Percentiles rank a stretch among this genome's conserved stretches.
Evolutionary conservation across 2,329 filamentous ascomycete genomes (phyloP).

Genomic region (Aspergillus ibericus): DNA sequence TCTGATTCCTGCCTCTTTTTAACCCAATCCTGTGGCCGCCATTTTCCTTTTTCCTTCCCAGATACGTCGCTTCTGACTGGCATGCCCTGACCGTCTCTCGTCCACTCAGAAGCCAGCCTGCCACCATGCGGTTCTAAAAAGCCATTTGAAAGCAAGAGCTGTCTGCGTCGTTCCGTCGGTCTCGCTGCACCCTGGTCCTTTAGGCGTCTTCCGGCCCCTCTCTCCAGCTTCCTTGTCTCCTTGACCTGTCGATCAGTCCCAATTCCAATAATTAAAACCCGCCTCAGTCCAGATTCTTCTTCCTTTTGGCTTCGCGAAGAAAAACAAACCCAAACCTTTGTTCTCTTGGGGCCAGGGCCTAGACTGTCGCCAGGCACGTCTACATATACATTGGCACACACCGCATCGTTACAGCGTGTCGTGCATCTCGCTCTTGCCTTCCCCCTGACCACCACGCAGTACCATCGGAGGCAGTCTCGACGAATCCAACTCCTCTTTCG

Average conservation of each 20-base stretch:
- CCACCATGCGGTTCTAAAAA: slow-evolving; percentile 23
- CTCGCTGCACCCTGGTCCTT: slow-evolving; percentile 9
- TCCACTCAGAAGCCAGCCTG: slow-evolving; percentile 22
- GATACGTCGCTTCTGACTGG: slow-evolving; percentile 4
- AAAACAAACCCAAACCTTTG: neutral
- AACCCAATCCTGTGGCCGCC: neutral
- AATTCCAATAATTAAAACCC: slow-evolving; percentile 3
- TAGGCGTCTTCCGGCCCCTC: slow-evolving; percentile 5
- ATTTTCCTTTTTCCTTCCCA: slow-evolving; percentile 2
- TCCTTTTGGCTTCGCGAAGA: slow-evolving; percentile 2
- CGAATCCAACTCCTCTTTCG: neutral
- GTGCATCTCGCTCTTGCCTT: neutral
- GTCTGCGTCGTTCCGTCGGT: slow-evolving; percentile 15
- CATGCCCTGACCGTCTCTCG: slow-evolving; percentile 13
- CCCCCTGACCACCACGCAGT: neutral
- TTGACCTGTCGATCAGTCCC: neutral
- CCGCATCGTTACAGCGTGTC: slow-evolving; percentile 13
- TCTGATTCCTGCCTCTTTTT: slow-evolving; percentile 5
- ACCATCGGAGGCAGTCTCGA: neutral
- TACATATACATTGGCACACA: slow-evolving; percentile 9
- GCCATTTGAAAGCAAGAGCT: slow-evolving; percentile 15
- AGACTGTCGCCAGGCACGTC: slow-evolving; percentile 2
- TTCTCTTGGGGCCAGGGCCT: slow-evolving; percentile 1
- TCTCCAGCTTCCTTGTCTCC: neutral
- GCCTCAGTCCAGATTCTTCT: neutral